Percentiles rank a stretch among this genome's conserved stretches.
Evolutionary conservation across 2,329 filamentous ascomycete species (phyloP).

Genomic region (Penicillium palitans): DNA sequence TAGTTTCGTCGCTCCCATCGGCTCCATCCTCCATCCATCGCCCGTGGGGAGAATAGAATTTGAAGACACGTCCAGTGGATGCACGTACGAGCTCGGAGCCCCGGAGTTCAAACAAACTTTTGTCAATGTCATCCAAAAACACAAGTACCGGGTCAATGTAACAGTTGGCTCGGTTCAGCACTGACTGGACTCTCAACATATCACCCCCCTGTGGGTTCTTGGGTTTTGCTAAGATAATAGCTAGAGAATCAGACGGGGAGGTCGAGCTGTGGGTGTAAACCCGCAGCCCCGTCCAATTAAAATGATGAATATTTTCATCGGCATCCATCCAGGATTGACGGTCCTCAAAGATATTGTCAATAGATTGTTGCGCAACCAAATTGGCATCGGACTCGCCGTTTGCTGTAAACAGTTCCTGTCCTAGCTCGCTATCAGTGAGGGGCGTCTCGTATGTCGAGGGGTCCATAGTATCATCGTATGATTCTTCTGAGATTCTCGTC

Average conservation of each 20-base stretch:
- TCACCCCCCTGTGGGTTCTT: constrained; percentile 11
- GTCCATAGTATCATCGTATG: neutral
- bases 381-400: neutral
- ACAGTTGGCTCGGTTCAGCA: constrained; percentile 17
- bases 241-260: constrained; percentile 23
- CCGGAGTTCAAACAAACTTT: neutral
- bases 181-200: constrained; percentile 7
- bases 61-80: constrained; percentile 16
- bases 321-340: neutral
- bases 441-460: neutral
- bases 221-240: constrained; percentile 19
- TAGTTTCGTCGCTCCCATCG: neutral
- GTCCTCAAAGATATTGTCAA: neutral
- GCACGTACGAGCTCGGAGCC: constrained; percentile 15
- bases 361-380: neutral
- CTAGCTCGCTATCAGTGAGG: neutral
- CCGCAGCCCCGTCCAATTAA: constrained; percentile 26
- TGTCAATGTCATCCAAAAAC: neutral
- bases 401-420: too few relatives aligned
- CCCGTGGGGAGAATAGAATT: constrained; percentile 29
- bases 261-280: constrained; percentile 20
- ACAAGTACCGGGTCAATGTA: constrained; percentile 29
- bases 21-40: constrained; percentile 16
- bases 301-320: constrained; percentile 23
- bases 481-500: neutral